These are phyloP conservation scores for Corylus heterophylla DNA, from an alignment of 306 rosid genomes.

Conservation along the genomic window DNA sequence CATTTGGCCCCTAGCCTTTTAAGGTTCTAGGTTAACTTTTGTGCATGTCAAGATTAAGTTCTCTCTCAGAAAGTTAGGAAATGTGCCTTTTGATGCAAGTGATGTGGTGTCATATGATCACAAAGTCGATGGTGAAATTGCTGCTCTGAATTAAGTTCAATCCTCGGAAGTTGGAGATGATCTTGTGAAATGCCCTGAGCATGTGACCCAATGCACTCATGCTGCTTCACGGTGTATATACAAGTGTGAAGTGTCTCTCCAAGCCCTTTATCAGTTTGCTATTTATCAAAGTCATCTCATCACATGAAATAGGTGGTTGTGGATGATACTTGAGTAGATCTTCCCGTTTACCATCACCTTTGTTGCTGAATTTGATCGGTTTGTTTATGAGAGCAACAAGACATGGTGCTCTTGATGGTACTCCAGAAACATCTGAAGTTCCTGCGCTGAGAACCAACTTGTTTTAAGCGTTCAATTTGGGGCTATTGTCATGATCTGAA, in stretches of 20 bases:
- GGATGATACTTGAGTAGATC: constrained; percentile 19
- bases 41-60: constrained; percentile 23
- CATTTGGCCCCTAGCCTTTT: constrained; percentile 28
- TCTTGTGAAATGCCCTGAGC: neutral
- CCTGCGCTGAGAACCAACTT: constrained; percentile 20
- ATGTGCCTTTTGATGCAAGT: constrained; percentile 33
- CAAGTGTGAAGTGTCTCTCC: constrained; percentile 21
- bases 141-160: constrained; percentile 18
- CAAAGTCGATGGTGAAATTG: constrained; percentile 19
- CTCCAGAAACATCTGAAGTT: neutral
- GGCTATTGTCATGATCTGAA: constrained; percentile 7
- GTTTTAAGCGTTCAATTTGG: constrained; percentile 13
- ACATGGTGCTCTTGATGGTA: neutral
- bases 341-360: constrained; percentile 6
- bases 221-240: constrained; percentile 21
- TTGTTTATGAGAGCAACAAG: constrained; percentile 18
- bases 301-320: constrained; percentile 25
- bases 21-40: constrained; percentile 28
- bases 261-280: constrained; percentile 20
- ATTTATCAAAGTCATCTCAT: constrained; percentile 6
- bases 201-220: neutral
- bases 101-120: constrained; percentile 17
- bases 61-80: constrained; percentile 36
- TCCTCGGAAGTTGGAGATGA: neutral
- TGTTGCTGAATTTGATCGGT: constrained; percentile 15